Conservation (phyloP, 2,329 filamentous ascomycete genomes). For the Colletotrichum noveboracense region DNA sequence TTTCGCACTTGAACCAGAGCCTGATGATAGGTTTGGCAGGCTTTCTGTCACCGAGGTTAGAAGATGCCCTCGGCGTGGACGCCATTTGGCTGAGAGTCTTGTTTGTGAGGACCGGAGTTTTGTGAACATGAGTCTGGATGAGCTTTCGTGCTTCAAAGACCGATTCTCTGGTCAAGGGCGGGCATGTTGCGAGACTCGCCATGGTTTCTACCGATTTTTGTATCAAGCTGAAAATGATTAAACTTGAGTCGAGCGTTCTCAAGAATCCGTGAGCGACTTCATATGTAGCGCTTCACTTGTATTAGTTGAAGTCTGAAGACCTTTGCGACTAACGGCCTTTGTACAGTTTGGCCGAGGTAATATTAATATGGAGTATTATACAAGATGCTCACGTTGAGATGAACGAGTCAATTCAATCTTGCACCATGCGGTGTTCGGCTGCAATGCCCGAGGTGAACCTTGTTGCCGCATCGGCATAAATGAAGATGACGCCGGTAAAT, state of each 20-base stretch:
- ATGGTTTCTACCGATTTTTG: slow-evolving; percentile 36
- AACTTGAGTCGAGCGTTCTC: not conserved
- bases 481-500: not conserved
- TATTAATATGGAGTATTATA: not conserved
- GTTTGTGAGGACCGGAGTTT: slow-evolving; percentile 83
- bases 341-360: not conserved
- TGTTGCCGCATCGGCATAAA: not conserved
- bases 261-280: not conserved
- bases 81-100: slow-evolving; percentile 76
- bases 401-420: not conserved
- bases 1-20: slow-evolving; percentile 96
- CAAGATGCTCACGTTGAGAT: not conserved
- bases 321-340: not conserved
- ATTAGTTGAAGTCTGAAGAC: not conserved
- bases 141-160: slow-evolving; percentile 74
- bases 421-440: not conserved
- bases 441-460: not conserved
- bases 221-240: not conserved
- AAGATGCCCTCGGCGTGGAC: slow-evolving; percentile 68
- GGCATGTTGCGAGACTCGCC: slow-evolving; percentile 59
- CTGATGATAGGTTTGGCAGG: slow-evolving; percentile 70
- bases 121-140: slow-evolving; percentile 79
- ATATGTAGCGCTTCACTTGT: not conserved
- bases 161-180: slow-evolving; percentile 74
- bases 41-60: slow-evolving; percentile 53